Base-by-base conservation (phyloP, 2,329 filamentous ascomycete genomes). In the Beauveria varroae region DNA sequence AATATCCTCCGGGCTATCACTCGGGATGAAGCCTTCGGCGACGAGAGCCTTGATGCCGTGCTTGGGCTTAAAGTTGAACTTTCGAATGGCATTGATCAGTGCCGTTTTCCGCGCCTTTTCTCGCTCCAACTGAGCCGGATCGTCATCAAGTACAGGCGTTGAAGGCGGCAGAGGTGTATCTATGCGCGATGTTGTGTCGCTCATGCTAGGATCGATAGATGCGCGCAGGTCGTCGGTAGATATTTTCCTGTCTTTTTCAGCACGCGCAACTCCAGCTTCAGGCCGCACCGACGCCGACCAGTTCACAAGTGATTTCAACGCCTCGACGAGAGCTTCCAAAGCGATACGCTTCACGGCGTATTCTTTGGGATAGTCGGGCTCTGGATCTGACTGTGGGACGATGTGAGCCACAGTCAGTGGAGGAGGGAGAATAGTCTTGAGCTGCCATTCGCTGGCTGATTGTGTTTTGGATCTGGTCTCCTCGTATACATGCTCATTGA, bases 61-160 rank as follows among this genome's bases (percentile, higher is more conserved):
- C 74, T 99, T 99, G 0, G 96, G 92, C 73, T 99, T 99, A 79
- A 93, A 97, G 73, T 99, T 99, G 81, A 99, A 99, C 64, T 91
- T 89, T 55, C 88, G 86, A 60, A 97, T 89, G 2, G 90, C 93
- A 68, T 96, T 95, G 57, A 87, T 90, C 63, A 98, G 77, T 0
- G 95, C 95, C 7, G 91, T 98, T 76, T 99, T 99, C 64, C 89
- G 85, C 63, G 93, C 90, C 76, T 98, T 98, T 61, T 93, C 91
- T 73, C 89, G 96, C 70, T 98, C 95, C n/a, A 99, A 79, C 68
- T 97, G 89, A 64, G 87, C 91, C 0, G 93, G 93, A 69, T 99
- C 95, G 70, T 99, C 96, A 62, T 97, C 92, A 3, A 86, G 75
- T 2, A 87, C 77, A 22, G 86, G 89, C 0, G 90, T 92, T 6